phyloP scores from a whole-genome alignment of 2,329 filamentous ascomycete species.

The Trichoderma citrinoviride region DNA sequence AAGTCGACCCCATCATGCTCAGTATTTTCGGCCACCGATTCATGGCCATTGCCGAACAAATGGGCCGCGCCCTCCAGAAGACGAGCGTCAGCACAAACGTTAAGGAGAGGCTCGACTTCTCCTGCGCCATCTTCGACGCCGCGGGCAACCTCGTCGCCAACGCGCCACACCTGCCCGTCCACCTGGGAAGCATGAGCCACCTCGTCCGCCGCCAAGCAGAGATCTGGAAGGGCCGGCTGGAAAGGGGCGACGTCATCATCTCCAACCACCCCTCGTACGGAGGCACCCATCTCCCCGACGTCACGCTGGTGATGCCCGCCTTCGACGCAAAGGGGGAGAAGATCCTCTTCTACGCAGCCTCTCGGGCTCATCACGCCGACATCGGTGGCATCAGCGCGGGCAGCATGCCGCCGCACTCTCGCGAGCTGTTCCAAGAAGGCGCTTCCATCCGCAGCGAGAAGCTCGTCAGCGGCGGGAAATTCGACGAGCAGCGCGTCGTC shows the following conservation, averaged over 20 bases:
- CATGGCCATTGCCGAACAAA: constrained; percentile 84
- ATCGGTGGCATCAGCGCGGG: constrained; percentile 79
- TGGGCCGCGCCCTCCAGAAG: constrained; percentile 77
- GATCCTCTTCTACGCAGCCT: constrained; percentile 80
- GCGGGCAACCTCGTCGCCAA: constrained; percentile 75
- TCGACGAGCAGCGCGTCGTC: constrained; percentile 73
- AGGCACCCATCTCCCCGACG: constrained; percentile 78
- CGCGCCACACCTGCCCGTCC: constrained; percentile 75
- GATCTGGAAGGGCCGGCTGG: constrained; percentile 74
- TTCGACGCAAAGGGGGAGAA: constrained; percentile 64
- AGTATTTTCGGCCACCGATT: constrained; percentile 80
- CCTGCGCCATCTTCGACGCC: constrained; percentile 75
- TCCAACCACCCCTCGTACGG: constrained; percentile 83
- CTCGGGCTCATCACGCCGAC: constrained; percentile 78
- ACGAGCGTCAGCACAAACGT: constrained; percentile 79
- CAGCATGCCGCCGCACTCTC: constrained; percentile 74
- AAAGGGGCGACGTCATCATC: constrained; percentile 76
- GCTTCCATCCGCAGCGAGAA: constrained; percentile 64
- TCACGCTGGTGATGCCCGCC: constrained; percentile 76
- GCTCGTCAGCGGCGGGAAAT: constrained; percentile 71
- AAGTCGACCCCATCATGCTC: constrained; percentile 73
- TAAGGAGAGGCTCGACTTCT: constrained; percentile 79
- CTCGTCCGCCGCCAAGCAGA: constrained; percentile 74
- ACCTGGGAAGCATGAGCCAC: constrained; percentile 79
- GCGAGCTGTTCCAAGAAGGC: constrained; percentile 61